Evolutionary conservation across 2,329 filamentous ascomycete species (phyloP).

Genomic region (Alternaria sp.): DNA sequence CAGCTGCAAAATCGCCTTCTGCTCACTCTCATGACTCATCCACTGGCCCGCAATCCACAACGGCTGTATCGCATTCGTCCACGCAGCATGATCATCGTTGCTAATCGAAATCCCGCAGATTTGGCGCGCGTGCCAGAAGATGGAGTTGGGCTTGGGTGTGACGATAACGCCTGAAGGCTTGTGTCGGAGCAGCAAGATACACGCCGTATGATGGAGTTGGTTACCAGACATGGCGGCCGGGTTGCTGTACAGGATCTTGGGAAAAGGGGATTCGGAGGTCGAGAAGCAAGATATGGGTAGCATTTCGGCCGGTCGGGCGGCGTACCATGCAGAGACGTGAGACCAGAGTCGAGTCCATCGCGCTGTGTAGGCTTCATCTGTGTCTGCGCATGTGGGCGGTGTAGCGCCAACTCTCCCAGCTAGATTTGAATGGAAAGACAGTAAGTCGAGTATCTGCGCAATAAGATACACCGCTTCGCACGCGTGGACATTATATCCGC

Average conservation of each 20-base stretch:
- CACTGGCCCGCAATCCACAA: conserved; percentile 59
- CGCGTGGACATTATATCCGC: conserved; percentile 64
- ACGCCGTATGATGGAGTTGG: conserved; percentile 28
- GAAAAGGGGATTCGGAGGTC: conserved; percentile 17
- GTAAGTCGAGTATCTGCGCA: conserved; percentile 54
- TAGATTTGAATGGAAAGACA: conserved; percentile 28
- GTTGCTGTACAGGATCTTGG: conserved; percentile 25
- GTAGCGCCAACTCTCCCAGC: conserved; percentile 30
- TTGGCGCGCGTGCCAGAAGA: conserved; percentile 60
- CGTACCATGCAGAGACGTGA: conserved; percentile 46
- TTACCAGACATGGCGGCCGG: conserved; percentile 27
- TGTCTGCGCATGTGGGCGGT: neutral
- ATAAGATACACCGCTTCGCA: conserved; percentile 68
- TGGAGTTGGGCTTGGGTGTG: conserved; percentile 34
- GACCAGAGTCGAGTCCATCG: conserved; percentile 47
- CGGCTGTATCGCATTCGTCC: conserved; percentile 59
- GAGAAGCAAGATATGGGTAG: conserved; percentile 16
- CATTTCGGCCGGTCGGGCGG: conserved; percentile 36
- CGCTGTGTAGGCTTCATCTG: neutral
- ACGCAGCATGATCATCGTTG: conserved; percentile 57
- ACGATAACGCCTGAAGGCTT: conserved; percentile 36
- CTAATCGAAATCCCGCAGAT: conserved; percentile 58
- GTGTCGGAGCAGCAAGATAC: conserved; percentile 24
- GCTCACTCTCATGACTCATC: conserved; percentile 58
- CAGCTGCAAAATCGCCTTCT: conserved; percentile 58